phyloP scores from a whole-genome alignment of 305 asterid genomes.

The Ilex paraguariensis region DNA sequence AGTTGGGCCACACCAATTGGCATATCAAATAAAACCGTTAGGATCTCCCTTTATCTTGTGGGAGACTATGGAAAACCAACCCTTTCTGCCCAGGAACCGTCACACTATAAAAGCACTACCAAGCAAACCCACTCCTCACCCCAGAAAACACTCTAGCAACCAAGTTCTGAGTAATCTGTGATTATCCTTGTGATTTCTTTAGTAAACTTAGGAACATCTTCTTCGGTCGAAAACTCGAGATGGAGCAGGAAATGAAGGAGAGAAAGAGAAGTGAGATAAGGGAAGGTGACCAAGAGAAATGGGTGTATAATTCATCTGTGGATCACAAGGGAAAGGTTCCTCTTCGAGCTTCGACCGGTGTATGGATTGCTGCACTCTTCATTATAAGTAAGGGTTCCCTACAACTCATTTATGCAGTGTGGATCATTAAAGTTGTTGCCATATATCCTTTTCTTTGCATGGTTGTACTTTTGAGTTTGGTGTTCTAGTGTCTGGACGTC shows the following conservation, averaged over 20 bases:
- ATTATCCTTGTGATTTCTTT: background rate
- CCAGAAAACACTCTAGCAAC: background rate
- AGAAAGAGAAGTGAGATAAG: background rate
- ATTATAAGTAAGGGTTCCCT: conserved; percentile 12
- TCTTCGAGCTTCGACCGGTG: conserved; percentile 24
- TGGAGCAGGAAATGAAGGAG: background rate
- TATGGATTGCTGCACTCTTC: conserved; percentile 26
- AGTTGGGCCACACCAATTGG: no score
- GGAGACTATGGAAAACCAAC: no score
- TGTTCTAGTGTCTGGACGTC: no score
- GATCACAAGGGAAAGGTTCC: conserved; percentile 19
- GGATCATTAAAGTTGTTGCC: no score
- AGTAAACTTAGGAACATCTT: no score
- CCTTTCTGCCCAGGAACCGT: no score
- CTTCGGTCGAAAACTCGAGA: no score
- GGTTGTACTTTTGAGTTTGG: background rate
- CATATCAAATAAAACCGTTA: no score
- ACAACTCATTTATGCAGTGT: background rate
- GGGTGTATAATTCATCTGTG: conserved; percentile 11
- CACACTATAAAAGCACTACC: background rate
- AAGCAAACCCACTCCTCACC: background rate
- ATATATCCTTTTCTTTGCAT: no score
- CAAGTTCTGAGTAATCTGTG: no score
- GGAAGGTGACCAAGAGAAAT: background rate
- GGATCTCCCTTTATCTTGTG: no score